Conservation (phyloP, 169 alveolate genomes). For the Cryptosporidium xiaoi region DNA sequence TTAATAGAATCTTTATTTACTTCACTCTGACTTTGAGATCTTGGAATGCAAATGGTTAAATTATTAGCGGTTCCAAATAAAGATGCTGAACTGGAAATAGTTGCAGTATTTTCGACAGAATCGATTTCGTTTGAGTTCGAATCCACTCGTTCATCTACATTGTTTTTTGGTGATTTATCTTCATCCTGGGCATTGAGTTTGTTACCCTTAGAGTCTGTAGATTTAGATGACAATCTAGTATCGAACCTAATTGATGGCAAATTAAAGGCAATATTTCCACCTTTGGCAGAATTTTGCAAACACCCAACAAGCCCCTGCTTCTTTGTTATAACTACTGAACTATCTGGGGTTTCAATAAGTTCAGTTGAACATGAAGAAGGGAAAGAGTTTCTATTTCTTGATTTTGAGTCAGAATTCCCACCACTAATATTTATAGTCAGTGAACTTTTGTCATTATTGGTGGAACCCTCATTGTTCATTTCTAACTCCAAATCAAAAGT, state of each 20-base stretch:
- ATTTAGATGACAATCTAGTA: slow-evolving; percentile 7
- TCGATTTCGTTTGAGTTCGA: background rate
- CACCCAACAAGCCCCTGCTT: background rate
- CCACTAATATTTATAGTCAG: background rate
- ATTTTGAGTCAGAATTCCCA: background rate
- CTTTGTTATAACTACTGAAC: slow-evolving; percentile 14
- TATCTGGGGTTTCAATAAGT: slow-evolving; percentile 39
- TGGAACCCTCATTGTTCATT: background rate
- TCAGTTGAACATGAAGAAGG: slow-evolving; percentile 56
- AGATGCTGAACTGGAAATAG: slow-evolving; percentile 56
- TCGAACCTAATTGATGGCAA: slow-evolving; percentile 25
- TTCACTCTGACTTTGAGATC: background rate
- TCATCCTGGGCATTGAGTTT: background rate
- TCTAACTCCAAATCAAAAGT: slow-evolving; percentile 6
- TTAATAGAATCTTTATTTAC: background rate
- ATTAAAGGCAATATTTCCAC: background rate
- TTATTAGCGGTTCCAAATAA: slow-evolving; percentile 19
- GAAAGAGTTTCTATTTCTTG: slow-evolving; percentile 13
- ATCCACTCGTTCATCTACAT: background rate
- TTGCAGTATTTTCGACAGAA: background rate
- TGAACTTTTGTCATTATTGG: background rate
- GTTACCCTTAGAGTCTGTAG: background rate
- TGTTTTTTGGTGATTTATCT: background rate
- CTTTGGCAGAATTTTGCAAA: background rate
- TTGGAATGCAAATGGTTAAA: background rate